Evolutionary conservation across 305 asterid genomes (phyloP).

Genomic region (Fraxinus sp.): DNA sequence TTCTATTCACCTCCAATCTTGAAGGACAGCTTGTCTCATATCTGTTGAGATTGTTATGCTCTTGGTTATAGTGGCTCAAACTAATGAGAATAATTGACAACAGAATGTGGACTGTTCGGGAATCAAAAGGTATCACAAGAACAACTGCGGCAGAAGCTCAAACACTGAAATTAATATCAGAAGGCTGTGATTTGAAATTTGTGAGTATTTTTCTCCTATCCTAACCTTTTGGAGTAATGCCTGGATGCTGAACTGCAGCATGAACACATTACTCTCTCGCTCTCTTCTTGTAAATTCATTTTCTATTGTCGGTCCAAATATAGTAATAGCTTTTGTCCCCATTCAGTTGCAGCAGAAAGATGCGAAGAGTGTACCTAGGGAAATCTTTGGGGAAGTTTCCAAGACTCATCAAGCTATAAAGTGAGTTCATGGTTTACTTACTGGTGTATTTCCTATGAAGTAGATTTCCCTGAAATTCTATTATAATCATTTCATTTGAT

Average conservation of each 20-base stretch:
- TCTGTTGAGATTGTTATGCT: slow-evolving; percentile 4
- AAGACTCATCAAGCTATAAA: slow-evolving; percentile 51
- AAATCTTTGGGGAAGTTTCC: slow-evolving; percentile 49
- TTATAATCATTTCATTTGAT: slow-evolving; percentile 1
- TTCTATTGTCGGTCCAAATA: slow-evolving; percentile 1
- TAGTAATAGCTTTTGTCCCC: not conserved
- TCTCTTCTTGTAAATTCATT: not conserved
- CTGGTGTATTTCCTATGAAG: not conserved
- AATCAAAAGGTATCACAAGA: slow-evolving; percentile 56
- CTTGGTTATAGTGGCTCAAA: slow-evolving; percentile 2
- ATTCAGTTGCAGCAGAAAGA: slow-evolving; percentile 44
- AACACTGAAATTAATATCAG: slow-evolving; percentile 64
- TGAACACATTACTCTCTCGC: not conserved
- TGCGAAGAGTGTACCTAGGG: slow-evolving; percentile 50
- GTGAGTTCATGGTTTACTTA: slow-evolving; percentile 39
- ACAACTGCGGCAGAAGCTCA: slow-evolving; percentile 62
- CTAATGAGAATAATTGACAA: slow-evolving; percentile 8
- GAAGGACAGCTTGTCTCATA: not conserved
- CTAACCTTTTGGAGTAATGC: not conserved
- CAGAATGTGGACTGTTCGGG: slow-evolving; percentile 71
- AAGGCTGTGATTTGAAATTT: slow-evolving; percentile 60
- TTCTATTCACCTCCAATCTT: not conserved
- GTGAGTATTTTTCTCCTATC: slow-evolving; percentile 44
- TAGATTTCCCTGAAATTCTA: not conserved
- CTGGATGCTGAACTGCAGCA: not conserved